Base-by-base conservation (phyloP, 768 basidiomycete species). In the Rubroboletus pulcherrimus region DNA sequence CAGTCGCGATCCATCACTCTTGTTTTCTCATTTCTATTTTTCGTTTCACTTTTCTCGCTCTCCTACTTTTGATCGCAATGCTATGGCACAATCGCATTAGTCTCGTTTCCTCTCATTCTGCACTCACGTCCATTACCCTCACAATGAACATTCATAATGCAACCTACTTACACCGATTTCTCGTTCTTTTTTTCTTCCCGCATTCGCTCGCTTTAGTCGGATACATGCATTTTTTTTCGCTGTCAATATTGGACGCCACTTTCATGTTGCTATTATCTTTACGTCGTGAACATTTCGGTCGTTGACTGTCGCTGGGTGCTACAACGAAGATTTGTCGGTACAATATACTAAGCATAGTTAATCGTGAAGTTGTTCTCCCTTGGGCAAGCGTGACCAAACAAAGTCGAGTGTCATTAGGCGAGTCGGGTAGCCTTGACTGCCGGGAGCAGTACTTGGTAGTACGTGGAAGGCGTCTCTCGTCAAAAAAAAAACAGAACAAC, bases 91-190 rank as follows among this genome's bases (percentile, higher is more conserved):
- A 47, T 62, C 57, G 62, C 71, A 71, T 73, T 70, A 64, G 54
- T 67, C 53, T 34, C 62, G 57, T 55, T 57, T 59, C 44, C 53
- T 59, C 54, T 58, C 57, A 59, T 55, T 66, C 64, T 55, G 70
- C 70, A 71, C 65, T 72, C 71, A 67, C 58, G 30, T 53, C 61
- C 60, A 66, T 63, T 66, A 64, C 53, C 58, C 64, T 64, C 67
- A 61, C 71, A 72, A 66, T 69, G 66, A 69, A 71, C 67, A 70
- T 60, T 70, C 65, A 62, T 74, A 74, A 73, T 74, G 62, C 67
- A 66, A 63, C 60, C 65, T 59, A 63, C 60, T 65, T 59, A 64
- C 67, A 61, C 61, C 50, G 34, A 63, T 58, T 30, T 54, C 55
- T 55, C 55, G n/a, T 55, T 63, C 57, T 56, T 62, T 58, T 55